Evolutionary conservation across 306 rosid species (phyloP).

Genomic region (Argentina anserina): DNA sequence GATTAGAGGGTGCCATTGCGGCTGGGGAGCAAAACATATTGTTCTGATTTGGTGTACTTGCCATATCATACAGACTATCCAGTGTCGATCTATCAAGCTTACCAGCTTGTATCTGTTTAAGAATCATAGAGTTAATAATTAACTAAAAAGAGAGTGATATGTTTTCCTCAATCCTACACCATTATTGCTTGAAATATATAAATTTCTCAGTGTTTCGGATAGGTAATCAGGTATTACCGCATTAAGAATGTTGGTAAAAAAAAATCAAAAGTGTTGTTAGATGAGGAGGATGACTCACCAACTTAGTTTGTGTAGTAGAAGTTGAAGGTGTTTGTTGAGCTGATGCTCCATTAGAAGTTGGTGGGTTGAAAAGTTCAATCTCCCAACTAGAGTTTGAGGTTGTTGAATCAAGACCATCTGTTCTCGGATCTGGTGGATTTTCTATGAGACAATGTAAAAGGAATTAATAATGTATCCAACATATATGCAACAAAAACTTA

Average conservation of each 20-base stretch:
- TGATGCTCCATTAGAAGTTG: neutral
- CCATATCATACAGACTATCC: slow-evolving; percentile 7
- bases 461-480: neutral
- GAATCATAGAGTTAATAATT: neutral
- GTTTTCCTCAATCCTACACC: too few relatives aligned
- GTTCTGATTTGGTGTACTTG: slow-evolving; percentile 9
- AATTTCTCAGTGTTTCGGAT: neutral
- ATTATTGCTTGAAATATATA: neutral
- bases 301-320: neutral
- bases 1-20: neutral
- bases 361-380: slow-evolving; percentile 5
- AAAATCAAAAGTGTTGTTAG: neutral
- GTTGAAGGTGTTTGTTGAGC: neutral
- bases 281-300: slow-evolving; percentile 1
- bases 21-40: neutral
- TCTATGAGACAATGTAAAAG: neutral
- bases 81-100: slow-evolving; percentile 11
- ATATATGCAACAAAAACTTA: neutral
- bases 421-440: neutral
- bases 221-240: neutral
- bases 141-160: neutral
- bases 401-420: neutral
- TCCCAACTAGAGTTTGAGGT: slow-evolving; percentile 1
- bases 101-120: slow-evolving; percentile 3
- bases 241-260: neutral